These are phyloP conservation scores for Neofusicoccum kwambonambiense DNA, from an alignment of 2,329 filamentous ascomycete species.

Conservation along the genomic window DNA sequence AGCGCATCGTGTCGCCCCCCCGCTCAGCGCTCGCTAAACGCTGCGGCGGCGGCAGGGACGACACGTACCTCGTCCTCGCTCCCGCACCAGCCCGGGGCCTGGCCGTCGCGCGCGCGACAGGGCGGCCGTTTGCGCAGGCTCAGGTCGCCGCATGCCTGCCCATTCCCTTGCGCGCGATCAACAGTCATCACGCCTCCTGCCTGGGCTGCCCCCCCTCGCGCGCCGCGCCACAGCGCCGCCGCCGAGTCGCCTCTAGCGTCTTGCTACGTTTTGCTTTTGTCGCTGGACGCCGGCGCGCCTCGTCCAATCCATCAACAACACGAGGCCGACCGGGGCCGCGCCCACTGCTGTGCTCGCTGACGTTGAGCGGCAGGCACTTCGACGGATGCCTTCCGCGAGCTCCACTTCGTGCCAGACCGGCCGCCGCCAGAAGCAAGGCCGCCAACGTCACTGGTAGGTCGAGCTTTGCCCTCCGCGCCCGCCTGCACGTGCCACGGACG, in stretches of 20 bases:
- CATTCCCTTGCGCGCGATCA: slow-evolving; percentile 6
- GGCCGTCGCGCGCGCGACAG: not conserved
- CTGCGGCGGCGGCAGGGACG: not conserved
- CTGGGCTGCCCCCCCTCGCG: not conserved
- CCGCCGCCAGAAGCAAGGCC: slow-evolving; percentile 2
- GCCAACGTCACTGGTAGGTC: slow-evolving; percentile 14
- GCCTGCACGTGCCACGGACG: slow-evolving; percentile 13
- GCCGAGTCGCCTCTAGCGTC: slow-evolving; percentile 9
- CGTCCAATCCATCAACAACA: slow-evolving; percentile 18
- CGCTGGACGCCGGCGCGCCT: slow-evolving; percentile 11
- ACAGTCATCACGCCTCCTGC: slow-evolving; percentile 12
- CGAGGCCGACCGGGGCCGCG: slow-evolving; percentile 13
- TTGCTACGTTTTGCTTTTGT: slow-evolving; percentile 15
- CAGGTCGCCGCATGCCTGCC: slow-evolving; percentile 8
- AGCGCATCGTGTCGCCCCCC: not conserved
- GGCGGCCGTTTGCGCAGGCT: slow-evolving; percentile 5
- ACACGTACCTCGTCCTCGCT: slow-evolving; percentile 1
- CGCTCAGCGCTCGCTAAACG: slow-evolving; percentile 11
- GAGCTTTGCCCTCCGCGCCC: not conserved
- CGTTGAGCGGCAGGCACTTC: not conserved
- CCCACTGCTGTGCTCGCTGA: slow-evolving; percentile 10
- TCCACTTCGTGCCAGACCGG: slow-evolving; percentile 7
- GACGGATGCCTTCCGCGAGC: slow-evolving; percentile 5
- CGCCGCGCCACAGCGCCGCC: slow-evolving; percentile 11
- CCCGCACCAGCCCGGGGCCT: slow-evolving; percentile 7